Base-by-base conservation (phyloP, 331 rosid species). In the Arachis monticola region DNA sequence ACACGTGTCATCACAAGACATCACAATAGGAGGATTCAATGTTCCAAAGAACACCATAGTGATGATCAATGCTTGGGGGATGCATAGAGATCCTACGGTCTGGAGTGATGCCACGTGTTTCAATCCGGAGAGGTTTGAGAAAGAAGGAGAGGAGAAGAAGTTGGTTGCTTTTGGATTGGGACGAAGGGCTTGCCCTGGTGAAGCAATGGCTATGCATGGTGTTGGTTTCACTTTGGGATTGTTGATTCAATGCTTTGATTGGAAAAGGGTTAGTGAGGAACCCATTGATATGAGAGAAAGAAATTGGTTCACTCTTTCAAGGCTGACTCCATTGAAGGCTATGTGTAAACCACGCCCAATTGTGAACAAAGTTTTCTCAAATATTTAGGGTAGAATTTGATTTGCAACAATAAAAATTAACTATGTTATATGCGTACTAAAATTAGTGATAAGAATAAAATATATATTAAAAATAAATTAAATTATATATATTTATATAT, bases 161-260 rank as follows among this genome's bases (percentile, higher is more conserved):
- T 5, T 85, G 1, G 2, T 81, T 13, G 74, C 87, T 0, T 89
- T 89, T 75, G 89, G 91, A 1, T 4, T 72, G 8, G 93, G 88
- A 47, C 74, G 90, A 27, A 69, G 64, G 61, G 69, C 77, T 61
- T 73, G 77, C 0, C 77, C 77, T 0, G 78, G 78, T 32, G 70
- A 73, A 48, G 50, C 10, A 3, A 8, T 73, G 53, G 78, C 63
- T 14, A 1, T 73, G 78, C 62, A 48, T 1, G 41, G n/a, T 5
- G 63, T 73, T 35, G 61, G 70, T 3, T 51, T 73, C 3, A 50
- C 70, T 73, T 50, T 62, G 40, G 78, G 78, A 35, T 38, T 17
- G 22, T 17, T 17, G 22, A 17, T 17, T 17, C 22, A 17, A 17
- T 17, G 22, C 22, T 17, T 17, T 62, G 6, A 88, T 4, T 89